Evolutionary conservation across 2,329 filamentous ascomycete species (phyloP), one percentile per base, ranked within the genome.

Genomic region (Tolypocladium paradoxum): DNA sequence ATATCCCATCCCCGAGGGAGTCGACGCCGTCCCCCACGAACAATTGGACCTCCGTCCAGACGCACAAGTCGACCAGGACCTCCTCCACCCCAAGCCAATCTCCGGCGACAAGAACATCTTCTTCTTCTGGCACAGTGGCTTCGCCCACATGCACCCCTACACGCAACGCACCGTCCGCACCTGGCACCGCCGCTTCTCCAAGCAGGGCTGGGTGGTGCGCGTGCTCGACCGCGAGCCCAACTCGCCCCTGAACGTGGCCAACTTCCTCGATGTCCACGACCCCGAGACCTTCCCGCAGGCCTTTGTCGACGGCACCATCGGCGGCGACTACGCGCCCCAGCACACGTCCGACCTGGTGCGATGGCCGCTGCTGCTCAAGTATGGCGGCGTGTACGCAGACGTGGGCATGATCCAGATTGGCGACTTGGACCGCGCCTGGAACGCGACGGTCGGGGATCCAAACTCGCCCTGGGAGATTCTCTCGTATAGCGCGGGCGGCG

Each of bases 291-390:
- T 82, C 53, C 78, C 79, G 0, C 62, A 62, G 35, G 74, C 78
- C 0, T 82, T 82, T 59, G 62, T 7, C 40, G 67, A 79, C n/a
- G 71, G 72, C 7, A 71, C 69, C 0, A 67, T 83, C 7, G 67
- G 66, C 4, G 79, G 80, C 16, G 64, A 65, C 9, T 79, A 78
- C 61, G 73, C 71, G 0, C 64, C 67, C 3, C 79, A 82, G 58
- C 79, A 82, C 59, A 76, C 71, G 0, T 81, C 78, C 0, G 81
- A 84, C 55, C 73, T 84, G 1, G 76, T 83, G 4, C 74, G 79
- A 1, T 81, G 70, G 58, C 79, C 80, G 3, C 66, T 82, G 14
- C 64, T 83, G n/a, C 68, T 81, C 12, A 71, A 66, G 52, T 78
- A 82, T 57, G 79, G 80, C 48, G 80, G 79, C 31, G 71, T 82